Evolutionary conservation across 345 rosid species (phyloP), one percentile per base, ranked within the genome.

Genomic region (Tarenaya hassleriana): DNA sequence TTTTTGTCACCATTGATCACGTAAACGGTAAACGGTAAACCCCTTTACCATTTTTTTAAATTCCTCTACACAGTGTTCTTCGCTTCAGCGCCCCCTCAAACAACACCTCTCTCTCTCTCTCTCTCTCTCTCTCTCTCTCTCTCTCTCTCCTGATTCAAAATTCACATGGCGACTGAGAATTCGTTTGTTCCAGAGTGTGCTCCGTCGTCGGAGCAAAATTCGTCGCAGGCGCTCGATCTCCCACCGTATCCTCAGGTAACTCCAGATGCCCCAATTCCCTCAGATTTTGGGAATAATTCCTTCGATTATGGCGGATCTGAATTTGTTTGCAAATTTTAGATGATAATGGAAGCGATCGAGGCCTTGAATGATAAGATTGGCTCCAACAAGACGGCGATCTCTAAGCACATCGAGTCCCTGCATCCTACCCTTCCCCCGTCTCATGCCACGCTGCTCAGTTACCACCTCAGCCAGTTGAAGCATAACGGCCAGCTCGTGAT

Each of bases 281-380:
- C 31, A 32, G 4, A 29, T 1, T 32, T 40, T 12, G 35, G 1
- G n/a, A 12, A 10, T 1, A 5, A 15, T 41, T 18, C 12, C 8
- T 3, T 24, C 16, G 11, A 20, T 0, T 29, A 5, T 19, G 10
- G 21, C 46, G 53, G 29, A 52, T 8, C 11, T 35, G 11, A 41
- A 14, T 12, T 0, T 3, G 9, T 16, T 10, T 47, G 21, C 11
- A 37, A 11, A 1, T 19, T 14, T 34, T 13, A 86, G 97, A 61
- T 86, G 91, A 82, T 91, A 34, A 66, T 82, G 73, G 81, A 68
- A 16, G 96, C 98, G 10, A 77, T 87, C 11, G 92, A 84, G 55
- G 76, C 79, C 0, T 40, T 74, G 45, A 44, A 71, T 61, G 86
- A 80, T 43, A 33, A 54, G 38, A 50, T 33, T 7, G 95, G 96